Conservation (phyloP, 495 filamentous ascomycete genomes). For the Penicillium tannophilum region DNA sequence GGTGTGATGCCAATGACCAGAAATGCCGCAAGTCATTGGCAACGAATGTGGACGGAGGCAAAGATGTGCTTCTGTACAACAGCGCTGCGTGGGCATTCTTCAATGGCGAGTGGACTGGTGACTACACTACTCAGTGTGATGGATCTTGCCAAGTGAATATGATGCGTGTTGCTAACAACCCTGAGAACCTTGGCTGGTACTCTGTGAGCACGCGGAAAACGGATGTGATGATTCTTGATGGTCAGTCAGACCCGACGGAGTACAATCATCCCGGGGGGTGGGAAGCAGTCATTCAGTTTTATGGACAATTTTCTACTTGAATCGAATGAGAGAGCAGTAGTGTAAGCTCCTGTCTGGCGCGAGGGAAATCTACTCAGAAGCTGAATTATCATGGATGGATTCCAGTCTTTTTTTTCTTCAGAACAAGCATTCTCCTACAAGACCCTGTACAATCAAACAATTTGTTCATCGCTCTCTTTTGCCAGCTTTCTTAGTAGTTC, state of each 20-base stretch:
- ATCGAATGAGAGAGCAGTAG: too few relatives aligned
- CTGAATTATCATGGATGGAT: too few relatives aligned
- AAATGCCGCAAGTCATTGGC: constrained; percentile 45
- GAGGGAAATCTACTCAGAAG: too few relatives aligned
- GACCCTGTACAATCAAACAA: too few relatives aligned
- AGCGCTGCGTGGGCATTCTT: constrained; percentile 55
- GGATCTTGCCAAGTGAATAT: constrained; percentile 47
- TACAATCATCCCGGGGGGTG: constrained; percentile 53
- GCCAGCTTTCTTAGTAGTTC: too few relatives aligned
- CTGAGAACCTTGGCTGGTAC: constrained; percentile 42
- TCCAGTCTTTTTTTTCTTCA: too few relatives aligned
- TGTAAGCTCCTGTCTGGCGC: too few relatives aligned
- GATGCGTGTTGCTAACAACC: constrained; percentile 37
- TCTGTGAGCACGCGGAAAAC: constrained; percentile 42
- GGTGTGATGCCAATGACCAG: constrained; percentile 33
- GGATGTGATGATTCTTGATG: constrained; percentile 44
- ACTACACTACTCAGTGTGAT: constrained; percentile 35
- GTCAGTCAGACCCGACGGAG: constrained; percentile 35
- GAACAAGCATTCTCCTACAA: too few relatives aligned
- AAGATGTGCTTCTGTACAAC: constrained; percentile 56
- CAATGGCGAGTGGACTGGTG: constrained; percentile 39
- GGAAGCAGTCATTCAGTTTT: constrained; percentile 55
- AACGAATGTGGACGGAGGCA: constrained; percentile 40
- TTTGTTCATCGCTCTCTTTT: too few relatives aligned
- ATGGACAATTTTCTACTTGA: constrained; percentile 6